Base-by-base conservation (phyloP, 768 basidiomycete genomes). In the Boletus rubroflammeus region DNA sequence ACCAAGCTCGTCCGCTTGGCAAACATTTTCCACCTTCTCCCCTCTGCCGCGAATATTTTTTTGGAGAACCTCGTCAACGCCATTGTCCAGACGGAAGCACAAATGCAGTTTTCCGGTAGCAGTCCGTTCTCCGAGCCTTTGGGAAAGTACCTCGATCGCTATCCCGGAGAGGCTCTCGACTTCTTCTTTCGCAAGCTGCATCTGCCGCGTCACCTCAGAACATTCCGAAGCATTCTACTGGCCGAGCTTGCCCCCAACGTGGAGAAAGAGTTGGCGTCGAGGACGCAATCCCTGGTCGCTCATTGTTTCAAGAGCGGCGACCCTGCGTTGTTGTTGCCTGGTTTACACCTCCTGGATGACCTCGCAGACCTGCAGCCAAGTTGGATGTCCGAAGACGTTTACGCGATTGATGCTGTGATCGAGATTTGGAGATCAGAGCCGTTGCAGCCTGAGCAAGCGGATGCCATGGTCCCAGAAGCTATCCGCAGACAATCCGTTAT, bases 21-120 rank as follows among this genome's bases (percentile, higher is more conserved):
- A 51, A 96, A 98, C 64, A 93, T 99, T 54, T 98, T 99, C 75
- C 95, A 98, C 65, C 84, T 98, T 5, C 79, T 99, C 10, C 97
- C 97, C 2, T 88, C 90, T 7, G 87, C 94, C 0, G 96, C 97
- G 42, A 92, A 92, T 59, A 87, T 90, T 42, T 99, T 95, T 73
- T 78, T 99, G 35, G 85, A 92, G 61, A 83, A 83, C 46, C 81
- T 98, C n/a, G 84, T 93, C 57, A 88, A 87, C 55, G 78, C 85
- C 10, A 84, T 98, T 49, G 94, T 98, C 29, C 88, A 95, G 63
- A 93, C 93, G 4, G 97, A 99, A 71, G 81, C 89, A 0, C 83
- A 86, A 55, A 85, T 99, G 76, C 90, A 94, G 62, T 96, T 93
- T 65, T 93, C 93, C 1, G 83, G 85, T 15, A 81, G 78, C 50